phyloP scores from a whole-genome alignment of 257 asterid genomes.

The Nicotiana otophora region DNA sequence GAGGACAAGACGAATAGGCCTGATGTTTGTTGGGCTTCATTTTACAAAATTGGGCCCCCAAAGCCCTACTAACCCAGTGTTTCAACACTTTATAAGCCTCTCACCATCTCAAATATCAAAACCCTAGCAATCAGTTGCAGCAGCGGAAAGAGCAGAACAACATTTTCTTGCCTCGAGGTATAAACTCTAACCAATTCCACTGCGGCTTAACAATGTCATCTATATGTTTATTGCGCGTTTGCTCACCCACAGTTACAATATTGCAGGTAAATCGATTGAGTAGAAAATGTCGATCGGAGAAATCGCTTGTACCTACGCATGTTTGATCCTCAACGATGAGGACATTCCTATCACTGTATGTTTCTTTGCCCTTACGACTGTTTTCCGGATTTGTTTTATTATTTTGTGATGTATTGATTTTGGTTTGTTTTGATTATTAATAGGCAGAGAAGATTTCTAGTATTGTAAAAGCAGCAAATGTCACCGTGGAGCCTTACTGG shows the following conservation, averaged over 20 bases:
- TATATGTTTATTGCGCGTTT: not conserved
- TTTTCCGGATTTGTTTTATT: not conserved
- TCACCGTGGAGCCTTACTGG: conserved; percentile 73
- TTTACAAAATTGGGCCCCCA: not conserved
- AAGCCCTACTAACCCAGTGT: not conserved
- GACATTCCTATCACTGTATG: conserved; percentile 57
- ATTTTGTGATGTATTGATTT: not conserved
- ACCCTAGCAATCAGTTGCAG: conserved; percentile 4
- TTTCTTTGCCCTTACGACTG: not conserved
- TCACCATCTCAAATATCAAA: not conserved
- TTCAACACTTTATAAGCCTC: conserved; percentile 4
- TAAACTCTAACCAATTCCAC: not conserved
- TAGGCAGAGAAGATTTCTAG: conserved; percentile 66
- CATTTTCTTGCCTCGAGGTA: conserved; percentile 6
- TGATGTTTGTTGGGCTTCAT: not conserved
- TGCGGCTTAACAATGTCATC: not conserved
- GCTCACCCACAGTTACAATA: not conserved
- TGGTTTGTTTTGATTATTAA: not conserved
- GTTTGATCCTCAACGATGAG: conserved; percentile 64
- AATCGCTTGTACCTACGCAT: conserved; percentile 59
- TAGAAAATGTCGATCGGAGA: conserved; percentile 48
- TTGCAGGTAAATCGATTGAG: not conserved
- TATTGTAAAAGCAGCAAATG: conserved; percentile 47
- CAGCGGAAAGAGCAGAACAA: not conserved
- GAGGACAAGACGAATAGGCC: not conserved